Conservation (phyloP, 1,139 yeast genomes). For the Yamadazyma jaroonii region DNA sequence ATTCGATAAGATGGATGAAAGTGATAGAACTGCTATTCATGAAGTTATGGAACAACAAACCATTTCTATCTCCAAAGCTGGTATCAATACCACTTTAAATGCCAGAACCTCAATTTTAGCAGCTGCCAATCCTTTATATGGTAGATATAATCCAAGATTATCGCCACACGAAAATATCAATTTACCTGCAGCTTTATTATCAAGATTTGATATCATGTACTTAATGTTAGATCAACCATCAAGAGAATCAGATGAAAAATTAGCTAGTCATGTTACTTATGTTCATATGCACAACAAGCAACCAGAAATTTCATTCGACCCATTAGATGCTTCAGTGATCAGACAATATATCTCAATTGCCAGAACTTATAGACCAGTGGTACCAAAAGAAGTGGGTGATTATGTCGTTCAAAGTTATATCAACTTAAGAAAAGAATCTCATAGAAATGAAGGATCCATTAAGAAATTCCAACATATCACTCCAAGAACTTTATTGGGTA, state of each 20-base stretch:
- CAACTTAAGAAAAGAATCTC: conserved; percentile 88
- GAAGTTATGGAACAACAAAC: conserved; percentile 99
- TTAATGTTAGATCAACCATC: conserved; percentile 83
- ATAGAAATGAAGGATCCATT: conserved; percentile 71
- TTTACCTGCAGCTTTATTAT: conserved; percentile 92
- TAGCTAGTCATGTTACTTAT: conserved; percentile 91
- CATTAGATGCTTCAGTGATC: conserved; percentile 75
- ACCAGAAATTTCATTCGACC: conserved; percentile 73
- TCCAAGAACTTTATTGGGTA: conserved; percentile 90
- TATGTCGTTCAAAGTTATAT: conserved; percentile 86
- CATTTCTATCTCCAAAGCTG: conserved; percentile 95
- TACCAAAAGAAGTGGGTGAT: conserved; percentile 84
- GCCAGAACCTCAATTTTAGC: conserved; percentile 96
- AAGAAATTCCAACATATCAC: conserved; percentile 86
- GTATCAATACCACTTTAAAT: conserved; percentile 92
- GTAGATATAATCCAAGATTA: conserved; percentile 85
- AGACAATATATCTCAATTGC: conserved; percentile 90
- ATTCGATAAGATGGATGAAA: conserved; percentile 98
- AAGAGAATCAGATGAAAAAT: conserved; percentile 74
- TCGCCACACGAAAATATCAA: conserved; percentile 96
- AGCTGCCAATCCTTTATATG: conserved; percentile 96
- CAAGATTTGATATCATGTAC: conserved; percentile 91
- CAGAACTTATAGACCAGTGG: conserved; percentile 78
- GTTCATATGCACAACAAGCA: conserved; percentile 93
- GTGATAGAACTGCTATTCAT: conserved; percentile 95